Conservation (phyloP, 805 yeast species). For the Danielozyma ontarioensis region DNA sequence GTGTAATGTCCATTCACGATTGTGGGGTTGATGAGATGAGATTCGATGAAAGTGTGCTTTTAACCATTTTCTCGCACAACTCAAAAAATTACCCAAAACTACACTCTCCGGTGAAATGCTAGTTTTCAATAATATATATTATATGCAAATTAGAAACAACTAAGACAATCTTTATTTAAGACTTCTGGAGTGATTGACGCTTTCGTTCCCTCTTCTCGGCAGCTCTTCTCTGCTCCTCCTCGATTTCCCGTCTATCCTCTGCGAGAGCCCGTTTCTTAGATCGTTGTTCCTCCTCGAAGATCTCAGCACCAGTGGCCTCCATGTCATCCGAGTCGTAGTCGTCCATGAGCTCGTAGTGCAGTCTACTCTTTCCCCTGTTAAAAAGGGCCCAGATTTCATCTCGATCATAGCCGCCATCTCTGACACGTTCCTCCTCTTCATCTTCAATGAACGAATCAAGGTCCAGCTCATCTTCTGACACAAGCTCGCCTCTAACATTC, state of each 20-base stretch:
- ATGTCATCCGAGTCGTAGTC: conserved; percentile 56
- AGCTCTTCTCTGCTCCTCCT: conserved; percentile 45
- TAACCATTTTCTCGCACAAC: too few relatives aligned
- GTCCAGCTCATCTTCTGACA: conserved; percentile 45
- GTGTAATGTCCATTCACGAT: too few relatives aligned
- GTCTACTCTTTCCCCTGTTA: conserved; percentile 55
- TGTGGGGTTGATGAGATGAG: too few relatives aligned
- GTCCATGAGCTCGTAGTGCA: conserved; percentile 43
- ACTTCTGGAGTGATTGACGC: too few relatives aligned
- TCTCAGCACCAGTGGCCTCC: conserved; percentile 94
- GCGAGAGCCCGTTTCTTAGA: conserved; percentile 63
- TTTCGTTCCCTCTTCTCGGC: too few relatives aligned
- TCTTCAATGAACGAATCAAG: conserved; percentile 56
- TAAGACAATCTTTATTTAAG: too few relatives aligned
- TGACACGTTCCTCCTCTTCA: conserved; percentile 16
- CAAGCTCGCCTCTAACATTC: conserved; percentile 16
- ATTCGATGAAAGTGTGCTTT: too few relatives aligned
- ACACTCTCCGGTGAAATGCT: too few relatives aligned
- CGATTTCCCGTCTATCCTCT: conserved; percentile 74
- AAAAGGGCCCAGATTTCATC: conserved; percentile 90
- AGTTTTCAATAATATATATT: too few relatives aligned
- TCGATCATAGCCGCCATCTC: conserved; percentile 56
- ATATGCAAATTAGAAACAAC: too few relatives aligned
- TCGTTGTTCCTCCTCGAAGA: conserved; percentile 73
- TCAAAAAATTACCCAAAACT: too few relatives aligned